A percentile compares a stretch with the other conserved stretches of the same genome.
These are phyloP conservation scores for Coemansia sp. DNA, from an alignment of 192 early-diverging fungal species.

Conservation along the genomic window DNA sequence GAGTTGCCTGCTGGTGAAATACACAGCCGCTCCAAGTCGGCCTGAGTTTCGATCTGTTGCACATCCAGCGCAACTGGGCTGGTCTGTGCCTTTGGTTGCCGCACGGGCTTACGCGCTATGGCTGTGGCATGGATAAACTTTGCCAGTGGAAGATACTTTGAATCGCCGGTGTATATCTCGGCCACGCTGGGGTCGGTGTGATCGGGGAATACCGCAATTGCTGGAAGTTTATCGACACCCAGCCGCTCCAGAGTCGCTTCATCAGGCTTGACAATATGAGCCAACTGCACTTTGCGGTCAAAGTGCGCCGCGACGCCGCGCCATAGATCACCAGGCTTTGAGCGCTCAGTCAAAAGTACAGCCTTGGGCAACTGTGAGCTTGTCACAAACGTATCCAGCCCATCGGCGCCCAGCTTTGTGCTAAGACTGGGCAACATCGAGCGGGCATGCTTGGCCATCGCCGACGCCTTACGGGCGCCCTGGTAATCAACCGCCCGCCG, in stretches of 20 bases:
- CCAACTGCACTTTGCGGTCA: conserved; percentile 67
- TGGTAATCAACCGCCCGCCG: conserved; percentile 69
- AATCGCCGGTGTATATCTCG: conserved; percentile 62
- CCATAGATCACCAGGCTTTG: conserved; percentile 75
- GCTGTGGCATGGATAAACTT: conserved; percentile 34
- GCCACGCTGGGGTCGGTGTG: conserved; percentile 33
- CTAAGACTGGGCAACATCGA: conserved; percentile 61
- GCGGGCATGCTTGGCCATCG: conserved; percentile 75
- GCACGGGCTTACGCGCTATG: conserved; percentile 24
- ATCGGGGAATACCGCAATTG: conserved; percentile 65
- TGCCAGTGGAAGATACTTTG: conserved; percentile 62
- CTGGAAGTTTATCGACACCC: conserved; percentile 64
- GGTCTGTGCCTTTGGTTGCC: not conserved
- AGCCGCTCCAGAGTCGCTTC: conserved; percentile 56
- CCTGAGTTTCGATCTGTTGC: conserved; percentile 53
- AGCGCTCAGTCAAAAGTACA: conserved; percentile 77
- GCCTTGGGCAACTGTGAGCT: conserved; percentile 62
- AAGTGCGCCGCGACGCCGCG: conserved; percentile 83
- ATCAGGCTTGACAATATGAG: conserved; percentile 64
- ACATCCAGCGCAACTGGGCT: conserved; percentile 29
- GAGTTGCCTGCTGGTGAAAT: conserved; percentile 43
- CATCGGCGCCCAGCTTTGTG: conserved; percentile 18
- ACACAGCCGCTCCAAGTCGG: conserved; percentile 55
- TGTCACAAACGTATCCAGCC: conserved; percentile 59
- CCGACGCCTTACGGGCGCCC: conserved; percentile 80